Base-by-base conservation (phyloP, 2,329 filamentous ascomycete genomes). In the Calonectria montana region DNA sequence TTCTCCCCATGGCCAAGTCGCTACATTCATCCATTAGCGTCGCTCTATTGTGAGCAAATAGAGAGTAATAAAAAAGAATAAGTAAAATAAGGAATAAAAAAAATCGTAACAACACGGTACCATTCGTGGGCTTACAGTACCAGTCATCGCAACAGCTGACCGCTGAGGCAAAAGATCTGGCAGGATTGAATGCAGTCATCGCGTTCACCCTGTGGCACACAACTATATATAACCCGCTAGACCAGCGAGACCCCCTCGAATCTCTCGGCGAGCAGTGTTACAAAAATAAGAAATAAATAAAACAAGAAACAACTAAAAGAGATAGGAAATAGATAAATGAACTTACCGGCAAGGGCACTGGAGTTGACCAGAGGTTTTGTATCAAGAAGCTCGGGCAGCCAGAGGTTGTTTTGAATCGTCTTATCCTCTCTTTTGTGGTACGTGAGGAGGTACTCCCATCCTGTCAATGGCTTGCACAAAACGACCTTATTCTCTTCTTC, bases 1-100 rank as follows among this genome's bases (percentile, higher is more conserved):
- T 8, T 31, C 13, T 7, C 66, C 70, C 61, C 62, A 69, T 16
- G 70, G 66, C 66, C 70, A 72, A 18, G 53, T 55, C 16, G 45
- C 70, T 72, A 16, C 3, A 39, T 6, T 2, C 10, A 8, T 15
- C 7, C 2, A 57, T 57, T 57, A 57, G 31, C n/a, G 27, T 8
- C 4, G 25, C 27, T 7, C 25, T 9, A 23, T 4, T 18, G 18
- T 27, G 5, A 18, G 15, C 2, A 50, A 6, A 29, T 27, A 2
- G 10, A 18, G 4, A 29, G 25, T n/a, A 18, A 50, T 31, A 31
- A 31, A 27, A 29, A 48, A 23, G 8, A n/a, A 21, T 5, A 23
- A 16, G 25, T 3, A 23, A 25, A n/a, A 13, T 2, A 39, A 41
- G 1, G 9, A 9, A 25, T 15, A 61, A 2, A 31, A n/a, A 13